Conservation (phyloP, 1,284 basidiomycete species). For the Coniferiporia weirii region DNA sequence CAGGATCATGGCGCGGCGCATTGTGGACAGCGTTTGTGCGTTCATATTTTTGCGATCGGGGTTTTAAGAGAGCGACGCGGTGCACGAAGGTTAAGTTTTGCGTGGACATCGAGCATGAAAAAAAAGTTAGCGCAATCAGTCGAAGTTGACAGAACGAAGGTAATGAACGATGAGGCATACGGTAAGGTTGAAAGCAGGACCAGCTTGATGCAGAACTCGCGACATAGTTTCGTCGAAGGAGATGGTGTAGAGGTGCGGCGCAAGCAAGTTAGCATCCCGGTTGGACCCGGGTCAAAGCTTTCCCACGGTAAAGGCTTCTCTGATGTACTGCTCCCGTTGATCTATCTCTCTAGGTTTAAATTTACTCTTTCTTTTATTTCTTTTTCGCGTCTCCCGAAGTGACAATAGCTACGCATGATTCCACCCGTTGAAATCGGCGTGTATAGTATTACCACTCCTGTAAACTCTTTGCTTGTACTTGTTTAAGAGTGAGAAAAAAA, state of each 20-base stretch:
- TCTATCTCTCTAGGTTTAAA: too few relatives aligned
- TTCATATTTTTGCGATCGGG: not conserved
- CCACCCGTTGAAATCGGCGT: too few relatives aligned
- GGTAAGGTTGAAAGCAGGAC: conserved; percentile 3
- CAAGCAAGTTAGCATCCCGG: not conserved
- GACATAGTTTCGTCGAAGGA: conserved; percentile 16
- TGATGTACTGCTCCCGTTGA: too few relatives aligned
- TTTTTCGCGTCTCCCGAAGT: too few relatives aligned
- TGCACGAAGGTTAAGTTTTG: not conserved
- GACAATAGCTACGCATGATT: too few relatives aligned
- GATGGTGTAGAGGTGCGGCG: not conserved
- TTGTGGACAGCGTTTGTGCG: not conserved
- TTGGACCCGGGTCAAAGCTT: not conserved
- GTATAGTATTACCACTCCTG: too few relatives aligned
- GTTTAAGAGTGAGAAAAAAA: too few relatives aligned
- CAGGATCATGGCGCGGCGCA: conserved; percentile 23
- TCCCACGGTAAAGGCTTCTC: too few relatives aligned
- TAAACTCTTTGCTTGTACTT: too few relatives aligned
- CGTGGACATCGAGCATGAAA: not conserved
- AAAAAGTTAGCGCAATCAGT: not conserved
- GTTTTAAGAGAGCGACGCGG: conserved; percentile 5
- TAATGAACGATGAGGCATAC: not conserved
- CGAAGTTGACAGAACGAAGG: not conserved
- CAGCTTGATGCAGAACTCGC: conserved; percentile 10
- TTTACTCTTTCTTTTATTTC: too few relatives aligned